Percentiles rank a stretch among this genome's conserved stretches.
These are phyloP conservation scores for Metschnikowia henanensis DNA, from an alignment of 805 yeast genomes.

Conservation along the genomic window DNA sequence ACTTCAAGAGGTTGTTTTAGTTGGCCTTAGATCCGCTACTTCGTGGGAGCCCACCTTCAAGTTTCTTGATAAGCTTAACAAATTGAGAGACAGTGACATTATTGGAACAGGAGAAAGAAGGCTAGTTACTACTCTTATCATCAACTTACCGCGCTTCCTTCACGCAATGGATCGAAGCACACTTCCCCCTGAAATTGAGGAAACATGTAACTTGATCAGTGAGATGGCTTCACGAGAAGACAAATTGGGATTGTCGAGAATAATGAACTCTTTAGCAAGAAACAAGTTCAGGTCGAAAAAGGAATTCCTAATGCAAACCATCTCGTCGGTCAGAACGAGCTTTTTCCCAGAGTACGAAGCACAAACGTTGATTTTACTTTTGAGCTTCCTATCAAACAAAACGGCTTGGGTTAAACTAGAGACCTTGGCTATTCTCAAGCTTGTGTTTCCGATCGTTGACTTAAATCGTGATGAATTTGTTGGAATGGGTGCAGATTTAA, in stretches of 20 bases:
- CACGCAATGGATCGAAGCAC: constrained; percentile 67
- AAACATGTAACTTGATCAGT: constrained; percentile 47
- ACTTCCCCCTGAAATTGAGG: constrained; percentile 47
- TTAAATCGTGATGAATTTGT: constrained; percentile 73
- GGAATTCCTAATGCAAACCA: constrained; percentile 82
- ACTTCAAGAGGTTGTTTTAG: constrained; percentile 71
- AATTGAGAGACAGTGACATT: constrained; percentile 68
- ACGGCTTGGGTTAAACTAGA: constrained; percentile 79
- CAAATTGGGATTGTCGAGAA: constrained; percentile 62
- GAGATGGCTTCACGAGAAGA: constrained; percentile 58
- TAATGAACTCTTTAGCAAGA: constrained; percentile 74
- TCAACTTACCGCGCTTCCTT: constrained; percentile 81
- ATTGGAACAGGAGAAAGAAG: constrained; percentile 73
- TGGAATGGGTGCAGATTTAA: constrained; percentile 93
- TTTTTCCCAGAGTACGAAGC: constrained; percentile 79
- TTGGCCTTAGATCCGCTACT: constrained; percentile 80
- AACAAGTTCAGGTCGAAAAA: constrained; percentile 84
- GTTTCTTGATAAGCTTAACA: constrained; percentile 69
- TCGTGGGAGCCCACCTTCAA: constrained; percentile 77
- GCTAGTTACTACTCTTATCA: constrained; percentile 66
- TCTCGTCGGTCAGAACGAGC: constrained; percentile 61
- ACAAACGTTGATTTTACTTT: constrained; percentile 67
- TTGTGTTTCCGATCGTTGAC: constrained; percentile 75
- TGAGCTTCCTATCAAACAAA: constrained; percentile 79
- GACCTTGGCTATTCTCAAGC: constrained; percentile 72